Evolutionary conservation across 1,139 yeast genomes (phyloP).

Genomic region (Taphrina wiesneri): DNA sequence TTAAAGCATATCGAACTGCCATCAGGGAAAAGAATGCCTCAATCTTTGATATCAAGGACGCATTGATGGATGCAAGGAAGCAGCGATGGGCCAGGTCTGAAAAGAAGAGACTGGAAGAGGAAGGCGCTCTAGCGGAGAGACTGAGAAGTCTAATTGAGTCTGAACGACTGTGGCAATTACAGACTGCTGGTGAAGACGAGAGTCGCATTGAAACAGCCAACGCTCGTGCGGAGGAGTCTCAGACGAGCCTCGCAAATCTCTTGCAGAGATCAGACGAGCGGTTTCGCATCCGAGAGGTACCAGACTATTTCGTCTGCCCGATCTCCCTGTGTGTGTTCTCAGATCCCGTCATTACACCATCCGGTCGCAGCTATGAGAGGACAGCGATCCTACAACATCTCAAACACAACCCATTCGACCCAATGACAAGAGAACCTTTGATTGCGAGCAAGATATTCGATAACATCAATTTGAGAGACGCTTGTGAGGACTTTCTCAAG

Average conservation of each 20-base stretch:
- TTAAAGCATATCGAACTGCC: constrained; percentile 46
- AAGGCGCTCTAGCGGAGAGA: constrained; percentile 44
- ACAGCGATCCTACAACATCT: constrained; percentile 50
- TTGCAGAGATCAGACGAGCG: constrained; percentile 44
- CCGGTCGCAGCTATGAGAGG: constrained; percentile 55
- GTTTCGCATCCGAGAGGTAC: constrained; percentile 45
- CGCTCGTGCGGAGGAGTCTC: constrained; percentile 42
- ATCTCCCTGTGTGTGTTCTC: constrained; percentile 52
- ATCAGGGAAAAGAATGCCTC: constrained; percentile 43
- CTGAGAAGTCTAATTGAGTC: constrained; percentile 43
- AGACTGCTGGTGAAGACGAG: constrained; percentile 41
- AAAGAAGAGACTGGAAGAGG: constrained; percentile 40
- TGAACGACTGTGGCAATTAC: constrained; percentile 40
- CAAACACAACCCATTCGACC: constrained; percentile 49
- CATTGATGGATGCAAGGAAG: constrained; percentile 44
- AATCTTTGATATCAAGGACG: constrained; percentile 43
- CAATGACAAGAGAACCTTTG: constrained; percentile 50
- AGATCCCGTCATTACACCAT: constrained; percentile 54
- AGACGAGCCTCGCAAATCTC: constrained; percentile 43
- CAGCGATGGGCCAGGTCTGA: constrained; percentile 43
- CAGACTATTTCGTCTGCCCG: constrained; percentile 53
- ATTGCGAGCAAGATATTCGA: constrained; percentile 51
- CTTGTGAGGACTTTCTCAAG: constrained; percentile 46
- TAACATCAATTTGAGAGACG: constrained; percentile 51
- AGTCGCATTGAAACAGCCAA: constrained; percentile 43